Evolutionary conservation across 2,329 filamentous ascomycete species (phyloP).

Genomic region (Phoma herbarum): DNA sequence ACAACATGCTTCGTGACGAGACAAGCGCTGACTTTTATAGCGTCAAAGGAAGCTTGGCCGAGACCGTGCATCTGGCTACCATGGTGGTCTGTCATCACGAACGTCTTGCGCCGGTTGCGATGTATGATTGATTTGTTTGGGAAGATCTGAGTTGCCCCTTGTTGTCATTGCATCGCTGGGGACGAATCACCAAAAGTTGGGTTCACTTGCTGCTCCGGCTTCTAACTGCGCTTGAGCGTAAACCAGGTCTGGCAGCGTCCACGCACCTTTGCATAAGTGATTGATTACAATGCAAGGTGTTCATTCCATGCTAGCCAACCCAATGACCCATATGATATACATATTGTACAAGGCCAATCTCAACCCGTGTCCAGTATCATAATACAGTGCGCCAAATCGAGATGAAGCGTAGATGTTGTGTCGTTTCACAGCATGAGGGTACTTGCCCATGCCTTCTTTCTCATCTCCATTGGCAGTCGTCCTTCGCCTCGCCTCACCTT

Average conservation of each 20-base stretch:
- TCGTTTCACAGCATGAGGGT: no score
- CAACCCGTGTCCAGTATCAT: slow-evolving; percentile 5
- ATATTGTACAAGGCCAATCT: slow-evolving; percentile 28
- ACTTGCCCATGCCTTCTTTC: not conserved
- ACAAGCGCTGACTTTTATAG: not conserved
- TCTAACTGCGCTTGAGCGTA: not conserved
- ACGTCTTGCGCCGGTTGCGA: not conserved
- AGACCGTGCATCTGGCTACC: not conserved
- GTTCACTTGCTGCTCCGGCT: not conserved
- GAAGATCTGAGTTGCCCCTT: not conserved
- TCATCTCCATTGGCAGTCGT: not conserved
- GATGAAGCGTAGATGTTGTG: slow-evolving; percentile 1
- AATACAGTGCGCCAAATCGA: slow-evolving; percentile 1
- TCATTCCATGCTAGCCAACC: slow-evolving; percentile 13
- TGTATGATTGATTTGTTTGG: slow-evolving; percentile 2
- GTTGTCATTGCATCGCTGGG: not conserved
- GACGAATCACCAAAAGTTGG: not conserved
- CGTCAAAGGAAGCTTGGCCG: not conserved
- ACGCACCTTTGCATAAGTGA: not conserved
- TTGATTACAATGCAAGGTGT: slow-evolving; percentile 1
- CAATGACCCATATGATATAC: slow-evolving; percentile 21
- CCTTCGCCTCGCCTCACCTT: no score
- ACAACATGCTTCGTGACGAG: not conserved
- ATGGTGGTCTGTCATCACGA: not conserved
- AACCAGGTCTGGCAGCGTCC: not conserved